These are phyloP conservation scores for Metarhizium humberi DNA, from an alignment of 2,329 filamentous ascomycete genomes.

Conservation along the genomic window DNA sequence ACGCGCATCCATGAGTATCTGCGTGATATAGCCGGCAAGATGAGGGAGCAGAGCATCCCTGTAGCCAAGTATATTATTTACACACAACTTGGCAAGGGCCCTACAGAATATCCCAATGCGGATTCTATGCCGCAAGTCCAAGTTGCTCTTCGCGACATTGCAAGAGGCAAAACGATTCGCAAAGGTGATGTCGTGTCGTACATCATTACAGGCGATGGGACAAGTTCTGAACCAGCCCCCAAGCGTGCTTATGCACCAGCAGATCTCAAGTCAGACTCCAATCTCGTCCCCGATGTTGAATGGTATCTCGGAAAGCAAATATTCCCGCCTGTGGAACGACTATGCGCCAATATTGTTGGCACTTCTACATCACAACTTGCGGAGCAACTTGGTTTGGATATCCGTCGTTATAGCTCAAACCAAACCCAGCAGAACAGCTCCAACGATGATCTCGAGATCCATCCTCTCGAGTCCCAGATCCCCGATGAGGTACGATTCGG, in stretches of 20 bases:
- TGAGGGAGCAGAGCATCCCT: constrained; percentile 71
- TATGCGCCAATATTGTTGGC: constrained; percentile 90
- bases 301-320: constrained; percentile 99
- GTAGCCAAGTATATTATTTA: constrained; percentile 92
- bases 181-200: constrained; percentile 96
- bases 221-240: constrained; percentile 59
- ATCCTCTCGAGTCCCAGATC: constrained; percentile 88
- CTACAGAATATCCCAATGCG: constrained; percentile 87
- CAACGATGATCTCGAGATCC: constrained; percentile 61
- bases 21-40: constrained; percentile 71
- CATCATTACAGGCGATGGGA: constrained; percentile 72
- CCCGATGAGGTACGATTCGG: constrained; percentile 85
- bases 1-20: constrained; percentile 91
- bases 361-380: constrained; percentile 86
- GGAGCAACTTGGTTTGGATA: constrained; percentile 87
- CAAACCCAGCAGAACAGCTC: constrained; percentile 38
- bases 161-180: constrained; percentile 77
- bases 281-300: constrained; percentile 80
- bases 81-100: constrained; percentile 91
- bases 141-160: constrained; percentile 81
- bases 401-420: constrained; percentile 63
- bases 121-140: constrained; percentile 96
- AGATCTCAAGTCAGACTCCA: constrained; percentile 69
- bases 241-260: constrained; percentile 84
- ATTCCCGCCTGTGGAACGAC: constrained; percentile 91